Evolutionary conservation across 179 eudicot genomes (phyloP), one percentile per base, ranked within the genome.

Genomic region (Spinacia oleracea): DNA sequence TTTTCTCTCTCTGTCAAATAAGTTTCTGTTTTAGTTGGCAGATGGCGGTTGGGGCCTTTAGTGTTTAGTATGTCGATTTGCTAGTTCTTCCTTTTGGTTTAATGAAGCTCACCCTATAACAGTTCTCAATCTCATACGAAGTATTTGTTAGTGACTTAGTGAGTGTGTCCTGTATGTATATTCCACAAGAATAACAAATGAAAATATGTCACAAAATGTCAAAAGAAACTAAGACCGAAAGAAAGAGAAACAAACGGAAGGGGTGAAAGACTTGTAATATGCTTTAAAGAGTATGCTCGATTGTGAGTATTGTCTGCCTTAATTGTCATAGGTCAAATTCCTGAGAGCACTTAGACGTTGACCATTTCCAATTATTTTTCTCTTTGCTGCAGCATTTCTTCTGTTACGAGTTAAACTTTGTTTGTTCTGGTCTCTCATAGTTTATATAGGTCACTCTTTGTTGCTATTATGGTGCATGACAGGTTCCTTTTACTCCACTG

Each of bases 391-490:
- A 6, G 21, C 53, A 12, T 63, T 75, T 63, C 20, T 32, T 40
- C 46, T 35, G 53, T 6, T 74, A 53, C 31, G 1, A n/a, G 31
- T 21, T 34, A 16, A n/a, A 34, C 21, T 18, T 43, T 46, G 9
- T 31, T 62, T 32, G 15, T 18, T 25, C 43, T 18, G 9, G 9
- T 43, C 5, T 20, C 21, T 74, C 40, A 15, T 60, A n/a, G 34
- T 75, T 21, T 0, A 9, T 8, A 35, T 25, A 43, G 9, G 5
- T 6, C 1, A 31, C 12, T 46, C 73, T 40, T 6, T 46, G 38
- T 71, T 29, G 18, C 56, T 72, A 51, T 50, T 45, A 29, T 72
- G 75, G 73, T 53, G 66, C 40, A 68, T 67, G 51, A 35, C 3
- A 53, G 14, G 29, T 48, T 34, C 43, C 45, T 8, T 40, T 8